Evolutionary conservation across 805 yeast species (phyloP).

Genomic region (Myxozyma sirexii): DNA sequence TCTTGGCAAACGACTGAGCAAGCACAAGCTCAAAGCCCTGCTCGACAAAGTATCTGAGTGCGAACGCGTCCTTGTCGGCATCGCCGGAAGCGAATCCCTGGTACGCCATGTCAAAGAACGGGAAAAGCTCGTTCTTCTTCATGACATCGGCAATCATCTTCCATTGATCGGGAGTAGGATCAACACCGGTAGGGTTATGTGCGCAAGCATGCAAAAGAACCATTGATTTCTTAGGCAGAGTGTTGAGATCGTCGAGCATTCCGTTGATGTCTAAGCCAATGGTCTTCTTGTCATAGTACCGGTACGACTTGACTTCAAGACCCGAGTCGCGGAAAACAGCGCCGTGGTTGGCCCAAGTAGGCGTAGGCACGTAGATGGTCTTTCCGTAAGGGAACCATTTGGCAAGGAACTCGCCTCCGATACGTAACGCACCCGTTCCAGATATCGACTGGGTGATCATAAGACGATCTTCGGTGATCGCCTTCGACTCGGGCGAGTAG

Average conservation of each 20-base stretch:
- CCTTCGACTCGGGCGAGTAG: slow-evolving; percentile 64
- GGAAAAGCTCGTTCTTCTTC: slow-evolving; percentile 62
- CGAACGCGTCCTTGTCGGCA: slow-evolving; percentile 69
- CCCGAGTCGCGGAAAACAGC: slow-evolving; percentile 80
- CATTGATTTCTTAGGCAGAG: slow-evolving; percentile 60
- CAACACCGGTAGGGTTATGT: slow-evolving; percentile 97
- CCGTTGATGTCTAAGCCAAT: slow-evolving; percentile 69
- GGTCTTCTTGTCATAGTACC: slow-evolving; percentile 66
- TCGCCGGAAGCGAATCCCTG: slow-evolving; percentile 93
- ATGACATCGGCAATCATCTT: slow-evolving; percentile 66
- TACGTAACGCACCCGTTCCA: slow-evolving; percentile 93
- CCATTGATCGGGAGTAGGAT: slow-evolving; percentile 84
- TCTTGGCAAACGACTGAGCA: slow-evolving; percentile 93
- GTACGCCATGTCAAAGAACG: slow-evolving; percentile 90
- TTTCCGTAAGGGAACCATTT: slow-evolving; percentile 58
- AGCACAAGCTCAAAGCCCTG: slow-evolving; percentile 51
- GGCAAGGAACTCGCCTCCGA: slow-evolving; percentile 75
- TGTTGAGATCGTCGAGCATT: slow-evolving; percentile 59
- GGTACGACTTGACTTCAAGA: slow-evolving; percentile 58
- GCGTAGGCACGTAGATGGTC: slow-evolving; percentile 72
- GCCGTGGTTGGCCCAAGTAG: slow-evolving; percentile 93
- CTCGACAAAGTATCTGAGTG: slow-evolving; percentile 51
- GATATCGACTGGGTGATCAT: slow-evolving; percentile 87
- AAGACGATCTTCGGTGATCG: slow-evolving; percentile 63
- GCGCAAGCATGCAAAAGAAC: slow-evolving; percentile 92